phyloP scores from a whole-genome alignment of 768 basidiomycete genomes.

The Trametes cinnabarina region DNA sequence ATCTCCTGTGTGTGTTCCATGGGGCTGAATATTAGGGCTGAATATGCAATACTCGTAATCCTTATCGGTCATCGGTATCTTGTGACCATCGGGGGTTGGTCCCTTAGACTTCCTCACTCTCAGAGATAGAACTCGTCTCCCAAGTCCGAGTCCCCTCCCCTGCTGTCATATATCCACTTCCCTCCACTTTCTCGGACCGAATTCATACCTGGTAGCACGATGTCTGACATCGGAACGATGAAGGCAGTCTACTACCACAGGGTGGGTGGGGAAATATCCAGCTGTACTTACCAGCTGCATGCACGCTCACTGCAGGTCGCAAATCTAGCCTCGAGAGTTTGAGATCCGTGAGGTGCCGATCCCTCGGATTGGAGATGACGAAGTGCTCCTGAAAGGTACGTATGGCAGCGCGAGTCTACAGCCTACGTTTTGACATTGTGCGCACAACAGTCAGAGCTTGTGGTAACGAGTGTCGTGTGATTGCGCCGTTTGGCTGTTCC shows the following conservation, averaged over 20 bases:
- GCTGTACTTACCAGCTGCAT: too few relatives aligned
- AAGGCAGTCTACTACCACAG: conserved; percentile 20
- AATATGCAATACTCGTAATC: background rate
- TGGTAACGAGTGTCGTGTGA: too few relatives aligned
- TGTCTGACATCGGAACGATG: conserved; percentile 10
- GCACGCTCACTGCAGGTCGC: background rate
- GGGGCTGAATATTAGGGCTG: too few relatives aligned
- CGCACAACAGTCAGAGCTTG: conserved; percentile 21
- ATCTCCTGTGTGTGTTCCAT: too few relatives aligned
- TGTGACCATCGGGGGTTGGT: background rate
- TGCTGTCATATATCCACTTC: background rate
- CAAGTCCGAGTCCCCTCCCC: background rate
- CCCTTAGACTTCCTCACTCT: too few relatives aligned
- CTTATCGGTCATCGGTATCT: background rate
- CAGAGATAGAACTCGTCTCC: too few relatives aligned
- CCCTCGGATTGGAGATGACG: conserved; percentile 62
- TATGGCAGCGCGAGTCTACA: too few relatives aligned
- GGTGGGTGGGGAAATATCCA: background rate
- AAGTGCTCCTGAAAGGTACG: conserved; percentile 71
- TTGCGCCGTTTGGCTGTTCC: too few relatives aligned
- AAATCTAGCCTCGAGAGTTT: conserved; percentile 59
- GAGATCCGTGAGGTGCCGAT: conserved; percentile 66
- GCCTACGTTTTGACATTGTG: too few relatives aligned
- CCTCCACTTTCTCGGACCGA: background rate
- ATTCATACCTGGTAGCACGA: background rate